Percentiles rank a stretch among this genome's conserved stretches.
Conservation (phyloP, 2,329 filamentous ascomycete species). For the Fusarium sp. region DNA sequence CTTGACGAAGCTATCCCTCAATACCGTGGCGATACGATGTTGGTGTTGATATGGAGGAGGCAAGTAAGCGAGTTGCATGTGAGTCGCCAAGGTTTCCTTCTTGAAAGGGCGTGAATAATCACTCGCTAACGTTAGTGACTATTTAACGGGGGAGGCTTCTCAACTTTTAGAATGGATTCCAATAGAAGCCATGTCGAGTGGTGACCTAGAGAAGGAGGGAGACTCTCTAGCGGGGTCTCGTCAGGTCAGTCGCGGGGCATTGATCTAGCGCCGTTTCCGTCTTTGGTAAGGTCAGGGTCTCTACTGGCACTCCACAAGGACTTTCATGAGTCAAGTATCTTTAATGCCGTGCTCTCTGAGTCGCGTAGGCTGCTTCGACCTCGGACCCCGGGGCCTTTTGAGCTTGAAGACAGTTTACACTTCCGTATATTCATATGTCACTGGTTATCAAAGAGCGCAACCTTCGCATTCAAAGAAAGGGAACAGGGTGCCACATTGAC, state of each 20-base stretch:
- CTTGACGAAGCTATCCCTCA: constrained; percentile 7
- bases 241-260: constrained; percentile 39
- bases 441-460: background rate
- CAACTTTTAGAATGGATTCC: constrained; percentile 38
- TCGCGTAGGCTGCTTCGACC: constrained; percentile 19
- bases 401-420: background rate
- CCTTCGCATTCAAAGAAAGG: background rate
- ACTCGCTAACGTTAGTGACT: constrained; percentile 18
- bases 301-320: background rate
- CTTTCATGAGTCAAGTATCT: constrained; percentile 33
- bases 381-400: background rate
- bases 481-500: background rate
- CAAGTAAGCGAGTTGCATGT: constrained; percentile 18
- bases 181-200: constrained; percentile 28
- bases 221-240: constrained; percentile 31
- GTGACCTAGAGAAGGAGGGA: constrained; percentile 17
- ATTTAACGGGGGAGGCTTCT: constrained; percentile 34
- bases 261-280: constrained; percentile 30
- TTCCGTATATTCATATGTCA: background rate
- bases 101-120: constrained; percentile 18
- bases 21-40: constrained; percentile 5
- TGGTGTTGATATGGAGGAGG: background rate
- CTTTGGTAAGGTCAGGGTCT: constrained; percentile 22
- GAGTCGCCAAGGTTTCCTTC: constrained; percentile 10
- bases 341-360: constrained; percentile 26